Conservation (phyloP, 176 grass and related monocot genomes). For the Oryza punctata region DNA sequence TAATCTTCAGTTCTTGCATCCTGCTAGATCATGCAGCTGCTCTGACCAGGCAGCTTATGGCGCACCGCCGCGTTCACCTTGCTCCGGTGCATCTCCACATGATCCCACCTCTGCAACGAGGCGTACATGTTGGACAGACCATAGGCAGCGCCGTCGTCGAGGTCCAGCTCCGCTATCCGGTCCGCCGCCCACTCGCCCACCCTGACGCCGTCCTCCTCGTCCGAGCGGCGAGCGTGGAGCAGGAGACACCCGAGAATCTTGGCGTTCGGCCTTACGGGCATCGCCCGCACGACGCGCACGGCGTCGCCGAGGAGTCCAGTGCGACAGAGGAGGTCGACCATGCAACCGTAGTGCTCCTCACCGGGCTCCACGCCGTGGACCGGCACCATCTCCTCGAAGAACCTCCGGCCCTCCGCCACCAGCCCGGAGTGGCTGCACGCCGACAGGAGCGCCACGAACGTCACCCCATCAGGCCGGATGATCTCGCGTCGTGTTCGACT, state of each 20-base stretch:
- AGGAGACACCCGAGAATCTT: slow-evolving; percentile 55
- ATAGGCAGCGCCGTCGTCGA: slow-evolving; percentile 38
- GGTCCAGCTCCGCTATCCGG: slow-evolving; percentile 44
- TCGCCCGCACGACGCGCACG: slow-evolving; percentile 39
- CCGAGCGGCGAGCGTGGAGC: slow-evolving; percentile 27
- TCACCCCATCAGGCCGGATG: slow-evolving; percentile 40
- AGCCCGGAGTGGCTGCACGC: slow-evolving; percentile 63
- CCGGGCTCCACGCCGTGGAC: slow-evolving; percentile 30
- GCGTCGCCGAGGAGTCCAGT: slow-evolving; percentile 34
- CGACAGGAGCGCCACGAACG: slow-evolving; percentile 58
- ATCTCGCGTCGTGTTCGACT: neutral
- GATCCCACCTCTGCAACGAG: slow-evolving; percentile 43
- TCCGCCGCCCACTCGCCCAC: slow-evolving; percentile 39
- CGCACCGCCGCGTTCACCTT: neutral
- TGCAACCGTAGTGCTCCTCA: slow-evolving; percentile 57
- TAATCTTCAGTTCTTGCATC: neutral
- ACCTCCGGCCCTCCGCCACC: slow-evolving; percentile 26
- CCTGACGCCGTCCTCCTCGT: neutral
- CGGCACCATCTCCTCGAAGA: slow-evolving; percentile 47
- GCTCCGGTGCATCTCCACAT: slow-evolving; percentile 40
- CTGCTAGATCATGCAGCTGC: neutral
- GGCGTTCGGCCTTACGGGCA: slow-evolving; percentile 45
- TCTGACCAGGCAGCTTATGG: slow-evolving; percentile 21
- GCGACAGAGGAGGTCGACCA: slow-evolving; percentile 61
- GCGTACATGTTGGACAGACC: slow-evolving; percentile 48